A percentile compares a stretch with the other conserved stretches of the same genome.
Evolutionary conservation across 768 basidiomycete species (phyloP).

Genomic region (Rickenella mellea): DNA sequence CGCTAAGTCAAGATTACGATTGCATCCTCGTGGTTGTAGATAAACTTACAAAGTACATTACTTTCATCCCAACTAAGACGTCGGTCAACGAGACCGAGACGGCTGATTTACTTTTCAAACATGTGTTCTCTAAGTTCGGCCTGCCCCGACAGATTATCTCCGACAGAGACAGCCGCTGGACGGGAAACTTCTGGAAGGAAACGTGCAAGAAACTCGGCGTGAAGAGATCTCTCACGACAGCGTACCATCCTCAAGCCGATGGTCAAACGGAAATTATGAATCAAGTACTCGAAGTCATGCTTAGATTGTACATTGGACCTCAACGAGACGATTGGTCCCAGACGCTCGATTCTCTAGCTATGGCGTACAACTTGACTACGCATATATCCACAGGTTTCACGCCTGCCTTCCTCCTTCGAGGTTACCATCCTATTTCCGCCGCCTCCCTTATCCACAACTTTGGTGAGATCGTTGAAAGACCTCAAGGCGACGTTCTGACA

Average conservation of each 20-base stretch:
- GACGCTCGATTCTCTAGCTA: conserved; percentile 21
- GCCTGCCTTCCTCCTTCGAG: conserved; percentile 23
- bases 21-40: conserved; percentile 1
- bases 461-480: conserved; percentile 20
- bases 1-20: background rate
- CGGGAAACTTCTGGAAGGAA: conserved; percentile 18
- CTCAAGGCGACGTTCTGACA: conserved; percentile 28
- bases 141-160: conserved; percentile 4
- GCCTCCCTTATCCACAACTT: conserved; percentile 21
- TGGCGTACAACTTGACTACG: conserved; percentile 21
- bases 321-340: conserved; percentile 24
- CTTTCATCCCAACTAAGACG: conserved; percentile 1
- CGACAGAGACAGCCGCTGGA: conserved; percentile 5
- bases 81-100: conserved; percentile 1
- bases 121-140: conserved; percentile 5
- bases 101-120: conserved; percentile 3
- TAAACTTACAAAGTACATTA: conserved; percentile 4
- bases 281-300: conserved; percentile 21
- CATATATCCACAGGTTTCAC: conserved; percentile 18
- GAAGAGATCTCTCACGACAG: conserved; percentile 16
- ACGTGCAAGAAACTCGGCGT: conserved; percentile 12
- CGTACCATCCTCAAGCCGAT: conserved; percentile 30
- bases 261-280: conserved; percentile 24
- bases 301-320: conserved; percentile 17
- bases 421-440: conserved; percentile 18